Evolutionary conservation across 352 stramenopile species (phyloP), one percentile per base, ranked within the genome.

Genomic region (Globisporangium okanoganense): DNA sequence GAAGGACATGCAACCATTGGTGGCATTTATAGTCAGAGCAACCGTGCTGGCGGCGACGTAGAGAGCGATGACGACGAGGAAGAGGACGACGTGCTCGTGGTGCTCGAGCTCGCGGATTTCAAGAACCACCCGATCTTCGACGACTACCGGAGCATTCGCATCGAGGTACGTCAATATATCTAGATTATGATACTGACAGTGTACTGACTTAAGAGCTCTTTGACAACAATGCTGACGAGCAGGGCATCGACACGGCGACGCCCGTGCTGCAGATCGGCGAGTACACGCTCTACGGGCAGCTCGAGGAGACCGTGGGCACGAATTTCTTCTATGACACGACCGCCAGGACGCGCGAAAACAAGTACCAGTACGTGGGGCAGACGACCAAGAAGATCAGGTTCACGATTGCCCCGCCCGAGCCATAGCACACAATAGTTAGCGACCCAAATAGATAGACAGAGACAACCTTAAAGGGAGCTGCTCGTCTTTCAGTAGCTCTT

Each of bases 351-450:
- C 55, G 74, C 0, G 59, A 75, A 29, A 76, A 76, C 41, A 72
- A 68, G 52, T 89, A 92, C 60, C 67, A 69, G 27, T 90, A 76
- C 52, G 72, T 66, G 27, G 83, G 83, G 3, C 80, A 92, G 66
- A 90, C 80, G 18, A 85, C 78, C 50, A 88, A 85, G 71, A 87
- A 82, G 68, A 86, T 92, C 61, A 86, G 80, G 62, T 92, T 92
- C 59, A 90, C 83, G 22, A 92, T 92, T 65, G 74, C 76, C 45
- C 79, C 80, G 12, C 81, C 80, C 14, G 79, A 88, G 48, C 70
- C 82, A 52, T 77, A 63, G 49, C 4, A 22, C 2, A 18, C n/a
- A 45, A 8, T 45, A 22, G 18, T 13, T 13, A 18, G 29, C 24
- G 27, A 14, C 38, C 10, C 33, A 10, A 45, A 8, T 4, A n/a